Evolutionary conservation across 140 eudicot genomes (phyloP).

Genomic region (Bidens hawaiensis): DNA sequence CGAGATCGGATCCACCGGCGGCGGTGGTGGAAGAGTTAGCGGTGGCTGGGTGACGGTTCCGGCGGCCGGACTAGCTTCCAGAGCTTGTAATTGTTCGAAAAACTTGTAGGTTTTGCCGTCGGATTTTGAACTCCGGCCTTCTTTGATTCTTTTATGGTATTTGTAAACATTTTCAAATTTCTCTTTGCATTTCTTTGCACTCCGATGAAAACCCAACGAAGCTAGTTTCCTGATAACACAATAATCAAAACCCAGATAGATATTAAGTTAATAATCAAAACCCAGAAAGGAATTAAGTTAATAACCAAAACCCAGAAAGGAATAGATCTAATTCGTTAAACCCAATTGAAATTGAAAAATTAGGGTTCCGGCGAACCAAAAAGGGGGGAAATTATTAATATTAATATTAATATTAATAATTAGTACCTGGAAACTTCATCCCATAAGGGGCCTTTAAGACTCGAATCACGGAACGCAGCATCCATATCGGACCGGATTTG

Average conservation of each 20-base stretch:
- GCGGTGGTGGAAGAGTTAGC: slow-evolving; percentile 12
- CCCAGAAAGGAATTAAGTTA: no score
- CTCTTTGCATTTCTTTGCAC: slow-evolving; percentile 88
- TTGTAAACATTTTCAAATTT: slow-evolving; percentile 96
- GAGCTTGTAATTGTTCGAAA: slow-evolving; percentile 84
- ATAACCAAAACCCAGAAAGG: no score
- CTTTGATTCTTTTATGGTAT: slow-evolving; percentile 87
- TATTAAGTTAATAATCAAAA: no score
- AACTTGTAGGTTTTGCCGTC: slow-evolving; percentile 87
- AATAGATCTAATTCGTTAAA: no score
- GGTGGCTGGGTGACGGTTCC: slow-evolving; percentile 10
- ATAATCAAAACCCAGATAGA: no score
- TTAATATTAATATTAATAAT: no score
- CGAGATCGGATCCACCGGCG: slow-evolving; percentile 33
- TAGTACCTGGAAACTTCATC: slow-evolving; percentile 75
- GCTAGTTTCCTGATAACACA: slow-evolving; percentile 61
- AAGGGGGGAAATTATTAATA: no score
- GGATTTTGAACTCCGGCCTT: slow-evolving; percentile 70
- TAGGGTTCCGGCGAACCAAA: no score
- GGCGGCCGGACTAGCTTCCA: slow-evolving; percentile 41
- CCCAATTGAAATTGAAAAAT: no score
- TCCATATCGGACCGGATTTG: slow-evolving; percentile 89
- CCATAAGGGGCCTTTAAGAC: slow-evolving; percentile 88
- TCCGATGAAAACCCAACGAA: slow-evolving; percentile 85
- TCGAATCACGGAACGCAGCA: slow-evolving; percentile 61